phyloP scores from a whole-genome alignment of 371 early-diverging fungal genomes.

The Zychaea mexicana region DNA sequence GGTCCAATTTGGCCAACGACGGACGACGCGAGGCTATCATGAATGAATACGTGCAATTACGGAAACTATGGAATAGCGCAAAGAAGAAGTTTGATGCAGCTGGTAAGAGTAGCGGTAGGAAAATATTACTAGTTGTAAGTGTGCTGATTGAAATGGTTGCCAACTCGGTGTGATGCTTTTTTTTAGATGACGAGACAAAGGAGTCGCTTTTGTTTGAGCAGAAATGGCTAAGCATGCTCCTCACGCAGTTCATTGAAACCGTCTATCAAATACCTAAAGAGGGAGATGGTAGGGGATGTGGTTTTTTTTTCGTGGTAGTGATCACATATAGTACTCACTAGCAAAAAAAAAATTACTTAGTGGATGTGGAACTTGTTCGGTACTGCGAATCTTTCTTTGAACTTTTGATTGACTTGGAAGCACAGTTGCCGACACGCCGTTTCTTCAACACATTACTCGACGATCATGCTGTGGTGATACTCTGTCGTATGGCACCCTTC shows the following conservation, averaged over 20 bases:
- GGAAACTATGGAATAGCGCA: conserved; percentile 67
- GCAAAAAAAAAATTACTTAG: conserved; percentile 15
- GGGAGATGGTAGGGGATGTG: conserved; percentile 38
- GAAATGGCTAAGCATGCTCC: conserved; percentile 58
- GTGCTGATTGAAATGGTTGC: too few species aligned
- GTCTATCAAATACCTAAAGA: conserved; percentile 57
- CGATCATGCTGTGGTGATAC: conserved; percentile 77
- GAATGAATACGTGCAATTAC: conserved; percentile 56
- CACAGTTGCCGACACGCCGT: conserved; percentile 91
- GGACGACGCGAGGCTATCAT: conserved; percentile 57
- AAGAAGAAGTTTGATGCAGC: conserved; percentile 54
- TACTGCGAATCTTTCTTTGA: conserved; percentile 82
- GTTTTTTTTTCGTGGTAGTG: not conserved
- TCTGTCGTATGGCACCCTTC: conserved; percentile 60
- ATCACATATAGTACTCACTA: not conserved
- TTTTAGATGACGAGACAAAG: conserved; percentile 49
- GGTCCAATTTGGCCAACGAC: conserved; percentile 65
- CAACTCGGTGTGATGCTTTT: not conserved
- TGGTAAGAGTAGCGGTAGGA: too few species aligned
- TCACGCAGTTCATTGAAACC: conserved; percentile 55
- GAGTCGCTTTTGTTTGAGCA: conserved; percentile 55
- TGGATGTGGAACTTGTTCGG: conserved; percentile 45
- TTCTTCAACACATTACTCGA: conserved; percentile 80
- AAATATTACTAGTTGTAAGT: too few species aligned
- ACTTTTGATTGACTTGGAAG: conserved; percentile 81